Evolutionary conservation across 768 basidiomycete genomes (phyloP), one percentile per base, ranked within the genome.

Genomic region (Termitomyces sp.): DNA sequence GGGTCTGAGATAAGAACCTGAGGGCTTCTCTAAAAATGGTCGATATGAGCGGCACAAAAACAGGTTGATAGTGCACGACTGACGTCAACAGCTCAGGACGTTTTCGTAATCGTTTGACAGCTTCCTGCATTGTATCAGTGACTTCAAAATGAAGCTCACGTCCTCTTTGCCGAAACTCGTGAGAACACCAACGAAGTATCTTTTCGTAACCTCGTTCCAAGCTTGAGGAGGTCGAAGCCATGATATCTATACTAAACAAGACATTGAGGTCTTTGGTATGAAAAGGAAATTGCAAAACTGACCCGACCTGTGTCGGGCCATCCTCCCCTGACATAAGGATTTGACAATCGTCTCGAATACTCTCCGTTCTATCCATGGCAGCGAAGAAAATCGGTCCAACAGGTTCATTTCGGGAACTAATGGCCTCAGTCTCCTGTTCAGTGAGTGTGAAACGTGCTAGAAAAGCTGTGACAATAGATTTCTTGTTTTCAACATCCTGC

Each of bases 161-260:
- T 6, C 87, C 88, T 61, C 89, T 83, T 60, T 86, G 82, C 10
- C 90, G 81, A 67, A 97, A 94, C 68, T 96, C 91, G 66, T 88
- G 87, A 0, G 86, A 81, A 68, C 87, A 84, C 85, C 90, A 95
- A 26, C 93, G 86, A 56, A 88, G 79, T 42, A 95, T 83, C 73
- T 97, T 98, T 58, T 91, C 86, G 71, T 91, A 95, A 2, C 87
- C 95, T 62, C 90, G 85, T 68, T 98, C 94, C 46, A 98, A 83
- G 60, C 92, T 81, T 9, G 84, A 77, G 0, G 88, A 86, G 0
- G 92, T 97, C 8, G 84, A 77, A 0, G 87, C 75, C 85, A 98
- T 92, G 58, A 98, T 92, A 66, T 98, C 96, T 46, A 92, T 72
- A 3, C 95, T 97, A 62, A 36, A 29, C 10, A 5, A 41, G 58